A percentile compares a stretch with the other conserved stretches of the same genome.
phyloP scores from a whole-genome alignment of 1,284 basidiomycete genomes.

The Cryptococcus jaspeensis region DNA sequence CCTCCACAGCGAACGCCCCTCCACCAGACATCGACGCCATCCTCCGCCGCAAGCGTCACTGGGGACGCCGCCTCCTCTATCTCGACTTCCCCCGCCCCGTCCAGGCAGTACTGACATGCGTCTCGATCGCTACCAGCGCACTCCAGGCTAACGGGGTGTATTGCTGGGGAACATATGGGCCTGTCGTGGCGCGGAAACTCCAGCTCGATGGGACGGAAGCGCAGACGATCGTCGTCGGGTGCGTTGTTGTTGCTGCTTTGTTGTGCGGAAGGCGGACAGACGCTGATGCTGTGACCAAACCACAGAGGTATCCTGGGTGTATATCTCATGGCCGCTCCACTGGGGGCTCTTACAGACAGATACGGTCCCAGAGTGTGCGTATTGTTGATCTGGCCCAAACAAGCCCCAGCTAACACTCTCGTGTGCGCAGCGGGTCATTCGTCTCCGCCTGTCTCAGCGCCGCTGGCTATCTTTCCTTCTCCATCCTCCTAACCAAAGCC shows the following conservation, averaged over 20 bases:
- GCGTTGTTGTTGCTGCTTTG: conserved; percentile 8
- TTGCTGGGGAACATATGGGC: conserved; percentile 52
- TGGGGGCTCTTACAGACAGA: conserved; percentile 46
- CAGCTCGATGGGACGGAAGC: conserved; percentile 39
- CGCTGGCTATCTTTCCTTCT: conserved; percentile 45
- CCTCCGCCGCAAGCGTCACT: conserved; percentile 28
- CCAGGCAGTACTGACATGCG: conserved; percentile 37
- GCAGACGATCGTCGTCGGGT: conserved; percentile 51
- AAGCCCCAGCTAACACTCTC: neutral
- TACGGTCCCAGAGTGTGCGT: conserved; percentile 47
- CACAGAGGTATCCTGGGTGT: conserved; percentile 49
- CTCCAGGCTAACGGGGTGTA: conserved; percentile 52
- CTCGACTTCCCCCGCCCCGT: conserved; percentile 27
- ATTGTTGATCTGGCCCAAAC: neutral
- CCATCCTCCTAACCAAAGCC: conserved; percentile 26
- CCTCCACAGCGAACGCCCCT: conserved; percentile 12
- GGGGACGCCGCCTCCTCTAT: conserved; percentile 21
- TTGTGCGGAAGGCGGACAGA: neutral
- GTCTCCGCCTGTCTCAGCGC: conserved; percentile 39
- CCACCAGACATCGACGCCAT: conserved; percentile 32
- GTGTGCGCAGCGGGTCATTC: conserved; percentile 37
- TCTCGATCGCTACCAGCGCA: conserved; percentile 38
- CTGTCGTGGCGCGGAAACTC: conserved; percentile 38
- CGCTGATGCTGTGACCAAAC: neutral
- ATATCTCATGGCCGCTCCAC: conserved; percentile 49